Percentiles rank a stretch among this genome's conserved stretches.
Evolutionary conservation across 2,329 filamentous ascomycete species (phyloP).

Genomic region (Parascedosporium putredinis): DNA sequence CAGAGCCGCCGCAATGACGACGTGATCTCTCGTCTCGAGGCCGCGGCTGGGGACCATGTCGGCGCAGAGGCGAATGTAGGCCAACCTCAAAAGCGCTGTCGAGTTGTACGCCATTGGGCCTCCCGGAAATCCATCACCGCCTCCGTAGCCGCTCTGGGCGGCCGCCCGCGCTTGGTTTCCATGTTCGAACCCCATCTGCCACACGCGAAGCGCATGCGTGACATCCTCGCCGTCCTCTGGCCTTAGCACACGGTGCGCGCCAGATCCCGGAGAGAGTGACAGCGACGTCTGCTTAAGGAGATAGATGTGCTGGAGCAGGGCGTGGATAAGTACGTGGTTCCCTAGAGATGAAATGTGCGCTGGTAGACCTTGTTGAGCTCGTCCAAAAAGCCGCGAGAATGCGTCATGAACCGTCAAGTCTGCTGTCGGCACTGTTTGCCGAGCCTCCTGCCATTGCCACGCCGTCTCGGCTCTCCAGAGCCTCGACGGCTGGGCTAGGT

Average conservation of each 20-base stretch:
- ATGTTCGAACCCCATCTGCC: slow-evolving; percentile 49
- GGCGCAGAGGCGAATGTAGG: slow-evolving; percentile 56
- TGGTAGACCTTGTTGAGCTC: slow-evolving; percentile 36
- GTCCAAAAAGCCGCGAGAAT: slow-evolving; percentile 43
- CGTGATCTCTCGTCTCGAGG: slow-evolving; percentile 54
- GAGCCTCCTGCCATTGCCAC: slow-evolving; percentile 50
- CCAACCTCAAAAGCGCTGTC: slow-evolving; percentile 47
- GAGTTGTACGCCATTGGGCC: slow-evolving; percentile 58
- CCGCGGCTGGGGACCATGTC: slow-evolving; percentile 49
- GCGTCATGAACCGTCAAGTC: slow-evolving; percentile 48
- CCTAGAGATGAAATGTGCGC: slow-evolving; percentile 48
- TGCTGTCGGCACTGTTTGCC: slow-evolving; percentile 37
- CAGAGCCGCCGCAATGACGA: slow-evolving; percentile 50
- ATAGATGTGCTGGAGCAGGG: slow-evolving; percentile 62
- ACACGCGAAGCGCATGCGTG: slow-evolving; percentile 42
- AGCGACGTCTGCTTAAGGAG: slow-evolving; percentile 54
- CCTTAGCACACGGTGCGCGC: slow-evolving; percentile 38
- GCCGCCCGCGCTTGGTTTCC: slow-evolving; percentile 39
- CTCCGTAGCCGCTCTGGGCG: slow-evolving; percentile 15
- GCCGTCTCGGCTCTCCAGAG: slow-evolving; percentile 47
- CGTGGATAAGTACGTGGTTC: slow-evolving; percentile 63
- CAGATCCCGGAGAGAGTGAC: slow-evolving; percentile 35
- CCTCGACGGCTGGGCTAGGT: slow-evolving; percentile 42
- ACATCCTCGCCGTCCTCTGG: slow-evolving; percentile 47
- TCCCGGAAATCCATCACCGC: slow-evolving; percentile 43